Base-by-base conservation (phyloP, 2,329 filamentous ascomycete genomes). In the Fusarium illudens region DNA sequence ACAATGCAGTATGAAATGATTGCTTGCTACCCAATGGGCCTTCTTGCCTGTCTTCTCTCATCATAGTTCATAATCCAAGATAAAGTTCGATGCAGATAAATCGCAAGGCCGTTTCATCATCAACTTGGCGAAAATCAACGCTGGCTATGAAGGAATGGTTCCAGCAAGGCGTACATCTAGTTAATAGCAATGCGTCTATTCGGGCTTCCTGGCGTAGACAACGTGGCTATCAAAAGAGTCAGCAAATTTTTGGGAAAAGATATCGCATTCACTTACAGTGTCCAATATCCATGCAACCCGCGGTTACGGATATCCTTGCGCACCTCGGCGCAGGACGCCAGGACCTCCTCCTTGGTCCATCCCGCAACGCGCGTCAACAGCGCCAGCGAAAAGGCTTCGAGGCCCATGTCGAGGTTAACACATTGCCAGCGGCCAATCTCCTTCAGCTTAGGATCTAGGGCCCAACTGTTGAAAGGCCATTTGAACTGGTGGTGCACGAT, bases 381-480 rank as follows among this genome's bases (percentile, higher is more conserved):
- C 1, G 68, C 73, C 25, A 77, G 58, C 4, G 74, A 73, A 27
- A 77, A 65, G 2, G 71, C 74, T 44, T 76, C 75, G 33, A 75
- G 51, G 7, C 71, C 71, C 25, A 64, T 64, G 25, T 70, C 52
- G 10, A 75, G 49, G 42, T 74, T 74, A n/a, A 64, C 65, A n/a
- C 62, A 61, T 25, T 70, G 64, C 51, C 62, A 68, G 25, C 42
- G 46, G 53, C 84, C 84, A 13, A 85, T 72, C 58, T 85, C 81
- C 70, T 86, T 87, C 51, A 83, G 77, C 30, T 81, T 81, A 15
- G 76, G 76, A 29, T 84, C 79, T 36, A 79, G 81, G 0, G 84
- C 80, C 84, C 84, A 87, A 4, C 79, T 74, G 67, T 81, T 83
- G 59, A 79, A 77, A 1, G 84, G 84, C 73, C 84, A 80, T 71